Evolutionary conservation across 2,329 filamentous ascomycete species (phyloP).

Genomic region (Alternaria consortialis): DNA sequence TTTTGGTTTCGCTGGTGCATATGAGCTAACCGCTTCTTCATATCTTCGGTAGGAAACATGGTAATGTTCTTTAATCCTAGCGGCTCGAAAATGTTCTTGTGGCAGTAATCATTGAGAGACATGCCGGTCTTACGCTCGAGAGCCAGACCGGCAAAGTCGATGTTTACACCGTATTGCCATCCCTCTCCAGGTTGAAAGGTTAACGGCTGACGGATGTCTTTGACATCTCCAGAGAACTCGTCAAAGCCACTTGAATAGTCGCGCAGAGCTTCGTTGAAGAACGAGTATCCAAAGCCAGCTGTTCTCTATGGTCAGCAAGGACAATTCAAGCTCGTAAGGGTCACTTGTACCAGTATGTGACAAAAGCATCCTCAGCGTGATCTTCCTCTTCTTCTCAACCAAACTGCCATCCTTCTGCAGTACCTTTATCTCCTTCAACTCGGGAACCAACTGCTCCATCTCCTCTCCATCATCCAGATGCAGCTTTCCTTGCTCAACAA

Average conservation of each 20-base stretch:
- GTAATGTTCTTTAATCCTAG: conserved; percentile 59
- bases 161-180: conserved; percentile 63
- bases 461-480: conserved; percentile 40
- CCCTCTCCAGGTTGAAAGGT: conserved; percentile 68
- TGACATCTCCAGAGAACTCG: conserved; percentile 64
- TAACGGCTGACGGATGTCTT: conserved; percentile 64
- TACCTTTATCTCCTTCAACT: conserved; percentile 52
- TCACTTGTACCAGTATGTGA: conserved; percentile 50
- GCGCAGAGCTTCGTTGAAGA: conserved; percentile 56
- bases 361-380: conserved; percentile 61
- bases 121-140: conserved; percentile 56
- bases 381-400: conserved; percentile 54
- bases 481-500: conserved; percentile 45
- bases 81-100: conserved; percentile 56
- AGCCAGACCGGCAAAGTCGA: conserved; percentile 59
- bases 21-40: conserved; percentile 64
- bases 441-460: conserved; percentile 36
- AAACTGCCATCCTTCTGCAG: conserved; percentile 43
- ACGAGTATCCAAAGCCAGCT: conserved; percentile 59
- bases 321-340: background rate
- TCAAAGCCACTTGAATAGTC: conserved; percentile 62
- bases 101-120: conserved; percentile 56
- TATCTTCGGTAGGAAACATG: conserved; percentile 64
- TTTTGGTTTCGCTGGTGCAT: conserved; percentile 64
- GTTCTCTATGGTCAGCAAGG: conserved; percentile 1